These are phyloP conservation scores for Ustilago shanxiensis DNA, from an alignment of 1,284 basidiomycete genomes.

Conservation along the genomic window DNA sequence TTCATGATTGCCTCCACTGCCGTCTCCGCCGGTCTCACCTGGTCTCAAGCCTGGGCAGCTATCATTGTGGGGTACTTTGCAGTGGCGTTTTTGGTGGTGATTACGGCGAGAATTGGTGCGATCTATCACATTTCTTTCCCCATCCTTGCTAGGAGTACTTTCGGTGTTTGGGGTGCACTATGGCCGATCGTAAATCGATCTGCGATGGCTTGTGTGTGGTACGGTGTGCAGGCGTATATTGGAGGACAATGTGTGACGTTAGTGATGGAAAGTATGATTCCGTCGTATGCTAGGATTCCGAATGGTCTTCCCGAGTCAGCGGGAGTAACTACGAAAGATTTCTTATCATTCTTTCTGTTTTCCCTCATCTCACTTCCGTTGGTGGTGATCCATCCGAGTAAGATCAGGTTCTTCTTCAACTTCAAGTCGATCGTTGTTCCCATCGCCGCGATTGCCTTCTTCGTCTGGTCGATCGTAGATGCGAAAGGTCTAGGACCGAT, in stretches of 20 bases:
- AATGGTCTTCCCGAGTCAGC: slow-evolving; percentile 79
- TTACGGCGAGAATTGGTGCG: slow-evolving; percentile 82
- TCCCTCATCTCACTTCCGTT: slow-evolving; percentile 83
- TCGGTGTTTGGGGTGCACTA: slow-evolving; percentile 83
- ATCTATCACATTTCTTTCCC: slow-evolving; percentile 78
- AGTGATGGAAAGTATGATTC: slow-evolving; percentile 77
- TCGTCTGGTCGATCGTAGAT: slow-evolving; percentile 83
- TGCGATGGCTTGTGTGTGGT: slow-evolving; percentile 79
- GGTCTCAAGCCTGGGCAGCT: slow-evolving; percentile 60
- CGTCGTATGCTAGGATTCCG: slow-evolving; percentile 77
- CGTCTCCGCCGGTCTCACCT: slow-evolving; percentile 52
- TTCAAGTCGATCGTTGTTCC: slow-evolving; percentile 79
- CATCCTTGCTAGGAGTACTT: slow-evolving; percentile 78
- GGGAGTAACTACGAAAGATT: slow-evolving; percentile 79
- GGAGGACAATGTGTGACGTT: slow-evolving; percentile 81
- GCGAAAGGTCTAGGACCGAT: slow-evolving; percentile 82
- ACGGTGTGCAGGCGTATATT: slow-evolving; percentile 68
- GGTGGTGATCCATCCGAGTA: slow-evolving; percentile 84
- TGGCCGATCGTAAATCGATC: slow-evolving; percentile 83
- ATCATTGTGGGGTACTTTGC: slow-evolving; percentile 77
- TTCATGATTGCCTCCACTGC: slow-evolving; percentile 53
- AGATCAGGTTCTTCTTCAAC: slow-evolving; percentile 85
- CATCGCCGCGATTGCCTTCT: slow-evolving; percentile 75
- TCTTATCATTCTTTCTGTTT: slow-evolving; percentile 87
- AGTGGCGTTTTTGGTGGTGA: slow-evolving; percentile 80